Conservation (phyloP, 352 stramenopile genomes). For the Pythium inflatum region DNA sequence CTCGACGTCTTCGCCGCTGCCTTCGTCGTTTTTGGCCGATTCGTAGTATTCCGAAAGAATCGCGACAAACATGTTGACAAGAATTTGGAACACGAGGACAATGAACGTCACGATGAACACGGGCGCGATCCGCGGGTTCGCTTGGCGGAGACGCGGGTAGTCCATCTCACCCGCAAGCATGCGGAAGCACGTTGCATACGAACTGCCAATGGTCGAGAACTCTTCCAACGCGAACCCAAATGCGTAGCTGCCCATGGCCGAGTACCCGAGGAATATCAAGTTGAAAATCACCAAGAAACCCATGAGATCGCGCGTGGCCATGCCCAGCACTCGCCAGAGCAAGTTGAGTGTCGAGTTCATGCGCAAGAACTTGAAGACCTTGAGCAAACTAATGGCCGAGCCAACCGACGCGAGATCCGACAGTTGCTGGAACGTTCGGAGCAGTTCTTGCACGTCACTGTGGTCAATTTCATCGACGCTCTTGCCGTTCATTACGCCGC, state of each 20-base stretch:
- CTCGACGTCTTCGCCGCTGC: constrained; percentile 72
- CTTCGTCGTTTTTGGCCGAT: constrained; percentile 79
- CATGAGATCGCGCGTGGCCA: constrained; percentile 86
- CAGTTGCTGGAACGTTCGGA: constrained; percentile 73
- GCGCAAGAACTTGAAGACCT: constrained; percentile 90
- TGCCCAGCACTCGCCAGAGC: constrained; percentile 82
- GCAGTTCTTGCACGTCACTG: constrained; percentile 59
- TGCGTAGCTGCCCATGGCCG: constrained; percentile 81
- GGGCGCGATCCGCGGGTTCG: constrained; percentile 77
- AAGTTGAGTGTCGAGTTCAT: constrained; percentile 90
- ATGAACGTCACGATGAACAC: constrained; percentile 88
- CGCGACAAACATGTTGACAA: constrained; percentile 91
- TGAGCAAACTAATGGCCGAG: constrained; percentile 81
- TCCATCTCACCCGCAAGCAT: constrained; percentile 88
- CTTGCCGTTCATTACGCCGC: constrained; percentile 38
- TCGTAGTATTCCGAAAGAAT: constrained; percentile 90
- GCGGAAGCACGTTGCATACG: constrained; percentile 84
- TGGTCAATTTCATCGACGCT: constrained; percentile 63
- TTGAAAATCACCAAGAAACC: constrained; percentile 90
- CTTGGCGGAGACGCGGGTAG: constrained; percentile 73
- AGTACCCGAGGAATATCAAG: constrained; percentile 87
- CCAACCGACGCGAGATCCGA: constrained; percentile 76
- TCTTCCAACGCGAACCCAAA: constrained; percentile 85
- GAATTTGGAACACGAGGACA: constrained; percentile 84
- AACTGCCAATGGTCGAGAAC: constrained; percentile 83